Percentiles rank a stretch among this genome's conserved stretches.
These are phyloP conservation scores for Podaxis sp. DNA, from an alignment of 768 basidiomycete genomes.

Conservation along the genomic window DNA sequence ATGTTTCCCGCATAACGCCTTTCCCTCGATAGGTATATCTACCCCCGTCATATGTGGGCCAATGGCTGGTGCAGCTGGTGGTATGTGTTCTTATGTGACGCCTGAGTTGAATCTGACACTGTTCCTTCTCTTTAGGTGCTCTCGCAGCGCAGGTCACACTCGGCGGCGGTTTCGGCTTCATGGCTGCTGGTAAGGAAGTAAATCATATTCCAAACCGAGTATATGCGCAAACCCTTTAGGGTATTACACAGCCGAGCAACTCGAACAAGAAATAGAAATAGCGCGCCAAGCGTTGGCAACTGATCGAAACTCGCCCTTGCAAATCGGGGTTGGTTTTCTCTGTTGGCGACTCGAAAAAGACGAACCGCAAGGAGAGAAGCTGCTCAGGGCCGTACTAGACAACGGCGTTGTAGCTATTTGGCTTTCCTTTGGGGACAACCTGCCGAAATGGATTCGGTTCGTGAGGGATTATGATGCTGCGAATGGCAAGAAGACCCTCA, in stretches of 20 bases:
- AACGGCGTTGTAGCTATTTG: slow-evolving; percentile 64
- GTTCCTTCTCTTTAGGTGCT: slow-evolving; percentile 29
- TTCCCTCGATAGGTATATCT: slow-evolving; percentile 39
- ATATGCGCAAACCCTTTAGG: slow-evolving; percentile 31
- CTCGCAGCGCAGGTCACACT: slow-evolving; percentile 60
- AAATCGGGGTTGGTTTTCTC: slow-evolving; percentile 75
- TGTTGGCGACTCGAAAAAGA: slow-evolving; percentile 66
- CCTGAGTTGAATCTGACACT: neutral
- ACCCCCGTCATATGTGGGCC: slow-evolving; percentile 63
- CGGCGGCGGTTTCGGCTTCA: slow-evolving; percentile 76
- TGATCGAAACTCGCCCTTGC: slow-evolving; percentile 35
- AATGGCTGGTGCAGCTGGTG: slow-evolving; percentile 73
- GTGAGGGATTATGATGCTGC: slow-evolving; percentile 54
- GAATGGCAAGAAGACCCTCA: slow-evolving; percentile 37
- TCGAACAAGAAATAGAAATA: slow-evolving; percentile 50
- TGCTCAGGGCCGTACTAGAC: slow-evolving; percentile 51
- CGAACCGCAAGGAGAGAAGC: slow-evolving; percentile 32
- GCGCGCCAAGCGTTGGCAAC: slow-evolving; percentile 45
- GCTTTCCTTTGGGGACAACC: slow-evolving; percentile 66
- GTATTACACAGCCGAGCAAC: slow-evolving; percentile 40
- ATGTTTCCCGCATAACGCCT: neutral
- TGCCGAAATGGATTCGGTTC: slow-evolving; percentile 58
- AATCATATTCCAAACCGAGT: neutral
- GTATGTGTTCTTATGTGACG: slow-evolving; percentile 24
- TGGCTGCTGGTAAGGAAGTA: slow-evolving; percentile 51